phyloP scores from a whole-genome alignment of 805 yeast species.

The Wickerhamiella qilinensis region DNA sequence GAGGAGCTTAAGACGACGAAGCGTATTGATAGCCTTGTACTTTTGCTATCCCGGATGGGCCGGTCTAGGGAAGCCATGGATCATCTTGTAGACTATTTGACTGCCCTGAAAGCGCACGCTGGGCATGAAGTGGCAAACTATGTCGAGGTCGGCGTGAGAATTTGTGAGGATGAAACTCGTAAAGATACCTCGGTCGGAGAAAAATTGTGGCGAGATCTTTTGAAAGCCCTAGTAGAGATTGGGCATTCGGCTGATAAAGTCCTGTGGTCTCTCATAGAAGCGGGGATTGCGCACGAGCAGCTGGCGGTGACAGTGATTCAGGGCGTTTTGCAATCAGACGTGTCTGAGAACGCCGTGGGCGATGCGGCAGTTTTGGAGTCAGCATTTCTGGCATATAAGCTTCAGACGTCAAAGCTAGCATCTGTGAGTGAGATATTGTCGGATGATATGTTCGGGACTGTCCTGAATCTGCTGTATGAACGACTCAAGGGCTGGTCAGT shows the following conservation, averaged over 20 bases:
- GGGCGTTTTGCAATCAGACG: too few species aligned
- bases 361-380: too few species aligned
- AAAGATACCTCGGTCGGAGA: neutral
- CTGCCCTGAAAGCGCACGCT: neutral
- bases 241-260: too few species aligned
- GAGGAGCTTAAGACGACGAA: constrained; percentile 14
- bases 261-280: too few species aligned
- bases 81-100: constrained; percentile 10
- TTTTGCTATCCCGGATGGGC: constrained; percentile 13
- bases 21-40: constrained; percentile 17
- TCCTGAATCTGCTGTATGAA: constrained; percentile 27
- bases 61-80: constrained; percentile 24
- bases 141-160: neutral
- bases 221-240: too few species aligned
- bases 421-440: constrained; percentile 28
- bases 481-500: constrained; percentile 50
- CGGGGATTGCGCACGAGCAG: too few species aligned
- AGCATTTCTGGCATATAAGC: constrained; percentile 1
- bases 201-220: neutral
- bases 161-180: neutral
- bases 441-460: constrained; percentile 34
- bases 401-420: constrained; percentile 1
- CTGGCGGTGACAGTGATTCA: too few species aligned
- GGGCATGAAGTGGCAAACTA: neutral
- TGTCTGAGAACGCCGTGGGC: too few species aligned